phyloP scores from a whole-genome alignment of 73 alveolate genomes.

The Paraurostyla sp. region DNA sequence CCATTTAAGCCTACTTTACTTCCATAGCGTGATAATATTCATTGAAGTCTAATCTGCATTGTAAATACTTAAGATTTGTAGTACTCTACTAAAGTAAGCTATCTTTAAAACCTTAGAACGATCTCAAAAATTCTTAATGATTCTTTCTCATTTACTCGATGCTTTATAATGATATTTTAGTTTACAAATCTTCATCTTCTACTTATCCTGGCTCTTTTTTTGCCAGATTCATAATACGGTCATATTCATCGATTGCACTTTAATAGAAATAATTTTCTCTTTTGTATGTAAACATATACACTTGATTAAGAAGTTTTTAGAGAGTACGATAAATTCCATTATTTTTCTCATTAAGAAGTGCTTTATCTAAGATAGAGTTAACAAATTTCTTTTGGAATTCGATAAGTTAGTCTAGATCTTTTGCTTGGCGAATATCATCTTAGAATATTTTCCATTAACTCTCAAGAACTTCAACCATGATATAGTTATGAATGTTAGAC shows the following conservation, averaged over 20 bases:
- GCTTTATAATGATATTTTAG: slow-evolving; percentile 37
- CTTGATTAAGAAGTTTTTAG: slow-evolving; percentile 83
- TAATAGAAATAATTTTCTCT: slow-evolving; percentile 78
- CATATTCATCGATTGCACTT: slow-evolving; percentile 84
- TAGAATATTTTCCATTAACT: slow-evolving; percentile 91
- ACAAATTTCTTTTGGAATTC: slow-evolving; percentile 84
- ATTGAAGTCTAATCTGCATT: slow-evolving; percentile 92
- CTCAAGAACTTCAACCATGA: slow-evolving; percentile 96
- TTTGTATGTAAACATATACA: slow-evolving; percentile 85
- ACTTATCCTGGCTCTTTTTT: slow-evolving; percentile 25
- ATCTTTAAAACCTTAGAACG: slow-evolving; percentile 50
- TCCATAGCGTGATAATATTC: slow-evolving; percentile 84
- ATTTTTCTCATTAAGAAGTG: slow-evolving; percentile 88
- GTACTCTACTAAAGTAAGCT: slow-evolving; percentile 53
- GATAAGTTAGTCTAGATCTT: slow-evolving; percentile 91
- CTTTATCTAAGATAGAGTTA: slow-evolving; percentile 83
- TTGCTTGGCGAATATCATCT: slow-evolving; percentile 85
- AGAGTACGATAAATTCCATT: slow-evolving; percentile 77
- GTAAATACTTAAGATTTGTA: slow-evolving; percentile 82
- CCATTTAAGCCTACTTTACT: slow-evolving; percentile 59
- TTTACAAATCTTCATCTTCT: slow-evolving; percentile 52
- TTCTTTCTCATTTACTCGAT: slow-evolving; percentile 58
- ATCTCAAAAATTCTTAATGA: slow-evolving; percentile 44
- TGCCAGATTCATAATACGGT: neutral
- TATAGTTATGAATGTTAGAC: slow-evolving; percentile 88